phyloP scores from a whole-genome alignment of 805 yeast species.

The Phaffomyces opuntiae region DNA sequence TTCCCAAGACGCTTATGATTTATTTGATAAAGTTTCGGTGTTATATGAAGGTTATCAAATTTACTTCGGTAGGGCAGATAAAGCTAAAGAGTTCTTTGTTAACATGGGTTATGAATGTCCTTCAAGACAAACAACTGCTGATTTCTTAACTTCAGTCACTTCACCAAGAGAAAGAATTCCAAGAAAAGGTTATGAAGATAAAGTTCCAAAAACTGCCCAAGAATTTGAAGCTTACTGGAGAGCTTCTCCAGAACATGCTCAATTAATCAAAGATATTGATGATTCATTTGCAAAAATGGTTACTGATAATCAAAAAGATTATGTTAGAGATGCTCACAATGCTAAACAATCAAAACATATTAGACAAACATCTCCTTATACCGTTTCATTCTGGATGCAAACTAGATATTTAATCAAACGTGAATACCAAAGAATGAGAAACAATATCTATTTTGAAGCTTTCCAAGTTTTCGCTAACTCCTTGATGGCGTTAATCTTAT shows the following conservation, averaged over 20 bases:
- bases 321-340: conserved; percentile 32
- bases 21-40: conserved; percentile 43
- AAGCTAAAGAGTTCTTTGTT: conserved; percentile 39
- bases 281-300: conserved; percentile 4
- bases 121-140: conserved; percentile 49
- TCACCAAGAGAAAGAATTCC: conserved; percentile 42
- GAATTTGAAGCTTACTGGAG: conserved; percentile 45
- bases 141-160: conserved; percentile 46
- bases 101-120: conserved; percentile 49
- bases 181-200: conserved; percentile 33
- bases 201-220: conserved; percentile 42
- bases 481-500: conserved; percentile 43
- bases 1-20: conserved; percentile 42
- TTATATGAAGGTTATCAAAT: conserved; percentile 49
- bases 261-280: conserved; percentile 38
- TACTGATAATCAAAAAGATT: conserved; percentile 17
- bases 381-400: conserved; percentile 44
- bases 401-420: conserved; percentile 36
- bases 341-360: conserved; percentile 42
- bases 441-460: conserved; percentile 39
- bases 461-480: conserved; percentile 37
- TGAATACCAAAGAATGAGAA: conserved; percentile 39
- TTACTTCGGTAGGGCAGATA: conserved; percentile 36
- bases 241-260: conserved; percentile 32
- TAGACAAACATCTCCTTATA: conserved; percentile 39